Base-by-base conservation (phyloP, 352 stramenopile species). In the Globisporangium radiosum region DNA sequence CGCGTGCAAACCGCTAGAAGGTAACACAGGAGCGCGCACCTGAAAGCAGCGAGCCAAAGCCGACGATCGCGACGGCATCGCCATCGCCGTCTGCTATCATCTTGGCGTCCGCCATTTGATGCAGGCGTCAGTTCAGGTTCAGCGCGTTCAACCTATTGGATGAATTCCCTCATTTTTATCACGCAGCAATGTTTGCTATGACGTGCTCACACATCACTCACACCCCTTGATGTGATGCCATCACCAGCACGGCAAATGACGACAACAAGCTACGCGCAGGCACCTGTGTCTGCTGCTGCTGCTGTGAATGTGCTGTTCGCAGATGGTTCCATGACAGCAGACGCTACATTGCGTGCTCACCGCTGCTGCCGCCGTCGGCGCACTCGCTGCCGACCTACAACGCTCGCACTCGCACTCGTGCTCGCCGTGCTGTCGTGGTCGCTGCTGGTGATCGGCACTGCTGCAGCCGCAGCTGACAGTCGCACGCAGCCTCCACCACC, bases 41-140 rank as follows among this genome's bases (percentile, higher is more conserved):
- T 4, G 87, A 96, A 19, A 97, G 67, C n/a, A 97, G 73, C 52
- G 87, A 96, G 40, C 92, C 92, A 68, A 96, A 97, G 65, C 89
- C 90, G 37, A 97, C 71, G 64, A 98, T 89, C 19, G 83, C 92
- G 58, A 79, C 72, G 70, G 51, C 44, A 13, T 44, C 37, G 42
- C 3, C 7, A 7, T 6, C 4, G 6, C 7, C 38, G 33, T 45
- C 6, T 19, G 43, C 42, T 45, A 7, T 33, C 42, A 1, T 2
- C 5, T 47, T 17, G 43, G 5, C 43, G 11, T 47, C 25, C 9
- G 42, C 42, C 42, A 47, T 33, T 33, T 33, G 25, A 2, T 33
- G 25, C 25, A 3, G 25, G 25, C 25, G 25, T 47, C 42, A 47
- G 42, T 47, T 10, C 9, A 14, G 42, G 4, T 47, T 10, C 8